These are phyloP conservation scores for Tothia fuscella DNA, from an alignment of 2,329 filamentous ascomycete species.

Conservation along the genomic window DNA sequence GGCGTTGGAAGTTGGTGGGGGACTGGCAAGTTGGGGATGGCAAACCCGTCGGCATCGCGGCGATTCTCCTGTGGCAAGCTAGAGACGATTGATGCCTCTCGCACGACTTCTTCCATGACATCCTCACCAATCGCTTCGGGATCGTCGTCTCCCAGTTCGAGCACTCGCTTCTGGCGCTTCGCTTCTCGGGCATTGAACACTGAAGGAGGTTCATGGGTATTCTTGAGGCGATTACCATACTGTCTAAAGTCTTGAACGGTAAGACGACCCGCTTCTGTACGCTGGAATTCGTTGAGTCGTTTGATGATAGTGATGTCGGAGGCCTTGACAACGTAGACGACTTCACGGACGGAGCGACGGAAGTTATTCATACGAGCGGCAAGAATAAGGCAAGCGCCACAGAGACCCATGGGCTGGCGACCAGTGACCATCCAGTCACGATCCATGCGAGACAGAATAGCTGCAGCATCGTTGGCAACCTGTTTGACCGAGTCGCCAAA, in stretches of 20 bases:
- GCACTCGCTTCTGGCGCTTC: slow-evolving; percentile 27
- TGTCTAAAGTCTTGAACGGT: slow-evolving; percentile 78
- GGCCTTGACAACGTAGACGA: slow-evolving; percentile 97
- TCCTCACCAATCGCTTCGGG: slow-evolving; percentile 12
- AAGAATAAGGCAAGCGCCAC: slow-evolving; percentile 85
- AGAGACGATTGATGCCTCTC: not conserved
- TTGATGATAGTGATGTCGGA: slow-evolving; percentile 88
- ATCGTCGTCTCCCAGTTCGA: slow-evolving; percentile 17
- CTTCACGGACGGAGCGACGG: slow-evolving; percentile 78
- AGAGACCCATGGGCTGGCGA: slow-evolving; percentile 83
- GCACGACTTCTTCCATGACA: not conserved
- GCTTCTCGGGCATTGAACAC: slow-evolving; percentile 57
- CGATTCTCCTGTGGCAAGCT: slow-evolving; percentile 13
- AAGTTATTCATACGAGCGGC: slow-evolving; percentile 98
- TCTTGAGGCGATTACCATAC: slow-evolving; percentile 54
- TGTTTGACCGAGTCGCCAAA: slow-evolving; percentile 72
- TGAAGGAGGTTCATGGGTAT: slow-evolving; percentile 69
- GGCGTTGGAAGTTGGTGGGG: slow-evolving; percentile 4
- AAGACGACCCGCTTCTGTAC: slow-evolving; percentile 71
- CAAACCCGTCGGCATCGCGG: slow-evolving; percentile 30
- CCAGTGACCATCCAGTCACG: slow-evolving; percentile 96
- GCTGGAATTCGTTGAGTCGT: slow-evolving; percentile 82
- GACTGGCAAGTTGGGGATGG: slow-evolving; percentile 19
- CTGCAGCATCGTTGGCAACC: slow-evolving; percentile 78
- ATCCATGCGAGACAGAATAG: slow-evolving; percentile 85